Percentiles rank a stretch among this genome's conserved stretches.
Conservation (phyloP, 192 early-diverging fungal species). For the Entrophospora sp. region DNA sequence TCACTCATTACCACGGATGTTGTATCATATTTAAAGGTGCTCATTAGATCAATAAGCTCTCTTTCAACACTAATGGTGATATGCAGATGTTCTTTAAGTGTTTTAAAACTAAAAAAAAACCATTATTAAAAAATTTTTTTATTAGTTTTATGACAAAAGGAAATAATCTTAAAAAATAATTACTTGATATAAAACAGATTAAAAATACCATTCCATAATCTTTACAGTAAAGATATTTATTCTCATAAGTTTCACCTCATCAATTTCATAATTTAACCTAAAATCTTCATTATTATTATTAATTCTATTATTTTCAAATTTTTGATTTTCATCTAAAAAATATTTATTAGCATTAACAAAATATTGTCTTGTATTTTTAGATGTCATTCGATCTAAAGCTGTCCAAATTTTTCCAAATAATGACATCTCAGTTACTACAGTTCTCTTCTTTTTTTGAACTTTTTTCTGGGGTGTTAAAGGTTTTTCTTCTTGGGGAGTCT, state of each 20-base stretch:
- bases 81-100: slow-evolving; percentile 24
- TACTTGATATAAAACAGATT: not conserved
- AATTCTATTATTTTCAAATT: too few species aligned
- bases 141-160: not conserved
- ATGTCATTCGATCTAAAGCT: slow-evolving; percentile 29
- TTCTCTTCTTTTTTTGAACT: not conserved
- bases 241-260: slow-evolving; percentile 20
- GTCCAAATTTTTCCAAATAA: slow-evolving; percentile 39
- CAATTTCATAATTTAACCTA: too few species aligned
- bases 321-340: too few species aligned
- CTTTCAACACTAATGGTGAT: slow-evolving; percentile 23
- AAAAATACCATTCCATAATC: slow-evolving; percentile 28
- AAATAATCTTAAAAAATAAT: not conserved
- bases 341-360: not conserved
- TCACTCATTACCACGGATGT: slow-evolving; percentile 23
- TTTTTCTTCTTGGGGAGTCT: not conserved
- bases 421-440: slow-evolving; percentile 21
- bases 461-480: not conserved
- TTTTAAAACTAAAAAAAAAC: slow-evolving; percentile 10
- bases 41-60: slow-evolving; percentile 27
- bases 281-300: too few species aligned
- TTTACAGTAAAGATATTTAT: slow-evolving; percentile 33
- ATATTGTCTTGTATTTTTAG: slow-evolving; percentile 22
- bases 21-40: slow-evolving; percentile 29
- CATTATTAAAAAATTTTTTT: not conserved